Base-by-base conservation (phyloP, 768 basidiomycete genomes). In the Lactifluus echinatus region DNA sequence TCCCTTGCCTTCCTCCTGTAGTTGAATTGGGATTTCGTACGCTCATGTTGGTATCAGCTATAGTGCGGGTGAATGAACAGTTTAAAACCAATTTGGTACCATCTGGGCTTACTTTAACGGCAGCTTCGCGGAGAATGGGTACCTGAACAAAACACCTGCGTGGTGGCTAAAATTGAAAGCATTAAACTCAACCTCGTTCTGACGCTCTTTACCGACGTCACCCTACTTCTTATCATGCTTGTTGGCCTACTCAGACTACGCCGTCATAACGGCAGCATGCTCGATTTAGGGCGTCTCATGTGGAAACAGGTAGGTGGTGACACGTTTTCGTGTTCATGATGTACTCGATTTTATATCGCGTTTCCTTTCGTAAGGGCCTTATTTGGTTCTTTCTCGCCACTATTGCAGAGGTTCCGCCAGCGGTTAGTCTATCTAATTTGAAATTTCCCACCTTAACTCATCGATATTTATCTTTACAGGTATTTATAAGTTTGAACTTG, bases 161-260 rank as follows among this genome's bases (percentile, higher is more conserved):
- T 1, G 2, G 1, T 11, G 11, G 1, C 8, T 21, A 15, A 28
- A 8, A 11, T 4, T 3, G 0, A 36, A 7, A 10, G 1, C 10
- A 45, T 3, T 36, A 24, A n/a, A 50, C 1, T 19, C 14, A 33
- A 23, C 33, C 19, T 31, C 26, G 6, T 47, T 14, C 12, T 29
- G 8, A 42, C 37, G 24, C 8, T 53, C 1, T 24, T 6, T 7
- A n/a, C 21, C 34, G 57, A 58, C 51, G 31, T 39, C 6, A 4
- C 29, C 23, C 12, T 58, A 19, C 45, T 58, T 29, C 8, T 29
- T 2, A 45, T 42, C 45, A 48, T 58, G 44, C 45, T 58, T n/a
- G 15, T 42, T 36, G 51, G 51, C 28, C n/a, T 58, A 17, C 14
- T 48, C 17, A 4, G 28, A 21, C 14, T 34, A 33, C 56, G 48